Evolutionary conservation across 768 basidiomycete species (phyloP), one percentile per base, ranked within the genome.

Genomic region (Infundibulicybe gibba): DNA sequence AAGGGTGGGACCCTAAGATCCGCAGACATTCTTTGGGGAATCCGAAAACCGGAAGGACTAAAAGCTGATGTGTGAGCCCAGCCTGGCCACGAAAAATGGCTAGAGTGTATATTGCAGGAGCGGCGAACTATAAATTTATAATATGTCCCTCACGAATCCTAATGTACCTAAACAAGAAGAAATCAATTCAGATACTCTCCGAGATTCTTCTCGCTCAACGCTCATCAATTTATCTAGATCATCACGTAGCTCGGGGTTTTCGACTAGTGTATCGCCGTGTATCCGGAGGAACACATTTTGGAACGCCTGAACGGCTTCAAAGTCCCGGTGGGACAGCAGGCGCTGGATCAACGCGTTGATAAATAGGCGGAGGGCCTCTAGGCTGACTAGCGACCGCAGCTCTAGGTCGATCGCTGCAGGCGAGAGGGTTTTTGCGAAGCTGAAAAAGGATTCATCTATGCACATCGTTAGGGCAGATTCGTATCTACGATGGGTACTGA

Each of bases 321-420:
- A 98, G 67, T 99, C 97, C 41, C 81, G 80, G 54, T 84, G 90
- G 6, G 88, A 89, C 31, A 63, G 67, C 20, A 98, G 73, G 3
- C 95, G 83, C 45, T 68, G 78, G 10, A 74, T 78, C 19, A 98
- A 72, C 0, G 92, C 87, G 48, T 74, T 69, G 40, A 97, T 67
- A 69, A 98, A 97, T 15, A 73, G 61, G 0, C 63, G 67, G 16
- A 94, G 73, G 45, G 78, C 76, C 37, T 82, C 72, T 32, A 89
- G 67, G 3, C 83, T 76, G 21, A 80, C 66, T 44, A 98, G 68
- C 1, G 87, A 86, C 8, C 91, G 89, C 17, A 99, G 70, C 59
- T 97, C 95, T 14, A 97, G 72, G 62, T 99, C 97, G 39, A 93
- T 76, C 0, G 90, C 86, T 13, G 95, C 90, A 0, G 97, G 94